phyloP scores from a whole-genome alignment of 1,139 yeast genomes.

The Torulaspora pretoriensis region DNA sequence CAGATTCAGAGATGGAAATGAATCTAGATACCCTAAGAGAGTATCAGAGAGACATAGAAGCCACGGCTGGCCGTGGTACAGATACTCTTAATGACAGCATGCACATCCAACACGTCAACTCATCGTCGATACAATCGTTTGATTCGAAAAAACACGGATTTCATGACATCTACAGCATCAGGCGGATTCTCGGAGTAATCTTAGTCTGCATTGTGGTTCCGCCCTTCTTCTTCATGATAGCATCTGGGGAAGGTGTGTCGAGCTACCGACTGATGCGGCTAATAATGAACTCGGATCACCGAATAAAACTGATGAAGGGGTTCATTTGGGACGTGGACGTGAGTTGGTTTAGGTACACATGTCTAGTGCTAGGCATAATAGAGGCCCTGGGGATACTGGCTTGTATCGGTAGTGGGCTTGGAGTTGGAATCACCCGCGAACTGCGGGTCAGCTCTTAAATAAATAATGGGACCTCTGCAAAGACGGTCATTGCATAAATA shows the following conservation, averaged over 20 bases:
- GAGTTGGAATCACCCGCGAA: constrained; percentile 32
- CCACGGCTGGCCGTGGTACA: constrained; percentile 11
- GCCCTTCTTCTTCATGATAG: constrained; percentile 31
- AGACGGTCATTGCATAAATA: constrained; percentile 2
- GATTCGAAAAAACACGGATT: constrained; percentile 15
- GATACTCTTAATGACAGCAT: constrained; percentile 4
- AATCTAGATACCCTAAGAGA: constrained; percentile 8
- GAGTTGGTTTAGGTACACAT: constrained; percentile 27
- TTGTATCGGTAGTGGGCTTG: constrained; percentile 37
- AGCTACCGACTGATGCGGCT: constrained; percentile 24
- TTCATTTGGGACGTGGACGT: constrained; percentile 30
- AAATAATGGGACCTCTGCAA: not conserved
- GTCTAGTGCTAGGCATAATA: constrained; percentile 23
- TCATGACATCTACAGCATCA: constrained; percentile 23
- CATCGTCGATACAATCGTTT: constrained; percentile 20
- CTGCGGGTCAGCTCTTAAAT: not conserved
- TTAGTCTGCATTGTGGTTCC: constrained; percentile 25
- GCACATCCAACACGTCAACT: constrained; percentile 26
- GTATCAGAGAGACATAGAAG: constrained; percentile 13
- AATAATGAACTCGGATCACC: constrained; percentile 22
- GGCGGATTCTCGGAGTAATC: constrained; percentile 19
- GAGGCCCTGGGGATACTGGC: constrained; percentile 30
- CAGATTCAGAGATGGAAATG: constrained; percentile 17
- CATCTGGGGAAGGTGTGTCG: constrained; percentile 24
- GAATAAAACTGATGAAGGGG: constrained; percentile 23